phyloP scores from a whole-genome alignment of 1,284 basidiomycete genomes.

The Boletus semigastroideus region DNA sequence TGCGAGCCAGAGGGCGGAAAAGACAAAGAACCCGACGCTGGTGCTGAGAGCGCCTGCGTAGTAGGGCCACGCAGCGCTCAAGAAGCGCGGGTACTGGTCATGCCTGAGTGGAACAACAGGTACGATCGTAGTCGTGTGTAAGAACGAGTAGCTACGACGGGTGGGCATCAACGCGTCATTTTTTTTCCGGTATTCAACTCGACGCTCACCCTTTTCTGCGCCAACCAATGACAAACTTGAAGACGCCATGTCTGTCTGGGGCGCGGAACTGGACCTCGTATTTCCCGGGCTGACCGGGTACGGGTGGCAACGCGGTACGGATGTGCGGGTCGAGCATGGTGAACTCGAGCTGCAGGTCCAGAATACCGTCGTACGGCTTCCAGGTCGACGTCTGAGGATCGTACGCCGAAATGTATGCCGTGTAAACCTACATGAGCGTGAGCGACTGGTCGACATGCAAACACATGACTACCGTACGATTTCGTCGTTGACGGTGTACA shows the following conservation, averaged over 20 bases:
- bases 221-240: constrained; percentile 91
- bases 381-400: constrained; percentile 57
- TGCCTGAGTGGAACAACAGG: constrained; percentile 92
- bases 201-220: constrained; percentile 77
- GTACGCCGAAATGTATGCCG: constrained; percentile 68
- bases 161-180: background rate
- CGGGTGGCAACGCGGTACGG: constrained; percentile 67
- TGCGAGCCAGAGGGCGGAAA: constrained; percentile 82
- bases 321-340: constrained; percentile 98
- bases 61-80: constrained; percentile 94
- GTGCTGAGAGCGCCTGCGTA: constrained; percentile 90
- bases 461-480: constrained; percentile 52
- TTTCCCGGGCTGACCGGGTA: constrained; percentile 54
- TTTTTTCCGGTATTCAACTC: too few species aligned
- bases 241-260: constrained; percentile 96
- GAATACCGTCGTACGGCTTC: constrained; percentile 68
- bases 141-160: constrained; percentile 61
- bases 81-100: constrained; percentile 93
- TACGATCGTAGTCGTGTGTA: constrained; percentile 74
- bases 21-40: constrained; percentile 79
- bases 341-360: constrained; percentile 90
- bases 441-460: constrained; percentile 2
- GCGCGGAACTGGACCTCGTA: constrained; percentile 82
- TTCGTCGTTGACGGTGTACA: constrained; percentile 87
- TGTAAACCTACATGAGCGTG: constrained; percentile 60